Conservation (phyloP, 2,329 filamentous ascomycete species). For the Botrytis paeoniae region DNA sequence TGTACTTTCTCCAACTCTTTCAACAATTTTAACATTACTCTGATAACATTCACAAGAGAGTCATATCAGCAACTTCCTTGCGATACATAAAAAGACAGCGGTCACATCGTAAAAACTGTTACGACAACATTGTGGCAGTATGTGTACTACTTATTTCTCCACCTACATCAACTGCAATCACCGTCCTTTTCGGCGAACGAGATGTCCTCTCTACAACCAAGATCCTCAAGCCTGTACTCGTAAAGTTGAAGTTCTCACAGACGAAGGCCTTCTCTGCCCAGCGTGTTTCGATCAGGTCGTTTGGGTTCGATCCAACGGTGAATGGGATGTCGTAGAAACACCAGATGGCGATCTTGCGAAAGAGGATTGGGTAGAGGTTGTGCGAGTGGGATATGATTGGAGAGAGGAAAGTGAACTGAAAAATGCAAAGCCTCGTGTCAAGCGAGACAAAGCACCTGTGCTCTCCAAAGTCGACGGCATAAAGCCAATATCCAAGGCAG, state of each 20-base stretch:
- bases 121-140: background rate
- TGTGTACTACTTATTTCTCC: slow-evolving; percentile 15
- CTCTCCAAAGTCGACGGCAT: background rate
- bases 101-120: background rate
- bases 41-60: background rate
- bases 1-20: background rate
- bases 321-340: slow-evolving; percentile 18
- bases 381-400: slow-evolving; percentile 18
- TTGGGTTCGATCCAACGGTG: slow-evolving; percentile 13
- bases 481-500: background rate
- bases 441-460: background rate
- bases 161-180: slow-evolving; percentile 15
- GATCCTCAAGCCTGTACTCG: background rate
- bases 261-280: slow-evolving; percentile 6
- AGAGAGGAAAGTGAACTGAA: background rate
- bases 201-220: background rate
- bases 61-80: background rate
- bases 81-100: background rate
- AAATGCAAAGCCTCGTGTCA: background rate
- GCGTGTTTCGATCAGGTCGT: slow-evolving; percentile 5
- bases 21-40: background rate
- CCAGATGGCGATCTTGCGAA: slow-evolving; percentile 10
- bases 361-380: slow-evolving; percentile 15
- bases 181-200: background rate
- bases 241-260: background rate